A percentile compares a stretch with the other conserved stretches of the same genome.
phyloP scores from a whole-genome alignment of 2,329 filamentous ascomycete species.

The Ophiognomonia clavigignenti-juglandacearum region DNA sequence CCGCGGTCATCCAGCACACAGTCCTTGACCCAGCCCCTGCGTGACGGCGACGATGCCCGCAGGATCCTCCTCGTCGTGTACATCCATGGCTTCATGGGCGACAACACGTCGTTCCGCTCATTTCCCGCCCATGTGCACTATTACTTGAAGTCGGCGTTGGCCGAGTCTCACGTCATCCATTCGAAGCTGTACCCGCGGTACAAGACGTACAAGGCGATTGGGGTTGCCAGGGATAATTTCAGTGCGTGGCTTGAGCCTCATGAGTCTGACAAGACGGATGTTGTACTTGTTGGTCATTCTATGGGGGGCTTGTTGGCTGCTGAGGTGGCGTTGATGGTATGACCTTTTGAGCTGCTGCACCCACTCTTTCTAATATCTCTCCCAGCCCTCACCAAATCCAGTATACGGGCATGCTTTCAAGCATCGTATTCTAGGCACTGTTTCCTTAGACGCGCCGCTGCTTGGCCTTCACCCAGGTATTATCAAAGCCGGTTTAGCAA shows the following conservation, averaged over 20 bases:
- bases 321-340: conserved; percentile 66
- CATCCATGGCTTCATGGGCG: conserved; percentile 23
- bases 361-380: background rate
- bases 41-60: conserved; percentile 27
- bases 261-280: conserved; percentile 67
- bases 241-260: conserved; percentile 78
- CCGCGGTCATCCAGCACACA: conserved; percentile 46
- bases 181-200: conserved; percentile 82
- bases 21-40: conserved; percentile 36
- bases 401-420: conserved; percentile 44
- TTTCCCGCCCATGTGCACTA: conserved; percentile 86
- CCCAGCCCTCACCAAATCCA: conserved; percentile 30
- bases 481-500: conserved; percentile 73
- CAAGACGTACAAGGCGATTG: conserved; percentile 67
- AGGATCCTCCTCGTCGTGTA: conserved; percentile 63
- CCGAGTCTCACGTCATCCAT: conserved; percentile 73
- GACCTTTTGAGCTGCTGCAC: conserved; percentile 11
- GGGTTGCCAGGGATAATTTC: conserved; percentile 75
- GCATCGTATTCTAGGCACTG: conserved; percentile 72
- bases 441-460: conserved; percentile 83
- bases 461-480: conserved; percentile 87
- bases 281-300: conserved; percentile 80
- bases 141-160: conserved; percentile 60
- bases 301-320: conserved; percentile 83
- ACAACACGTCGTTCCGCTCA: conserved; percentile 68